A percentile compares a stretch with the other conserved stretches of the same genome.
Conservation (phyloP, 1,284 basidiomycete genomes). For the Apiotrichum brassicae region DNA sequence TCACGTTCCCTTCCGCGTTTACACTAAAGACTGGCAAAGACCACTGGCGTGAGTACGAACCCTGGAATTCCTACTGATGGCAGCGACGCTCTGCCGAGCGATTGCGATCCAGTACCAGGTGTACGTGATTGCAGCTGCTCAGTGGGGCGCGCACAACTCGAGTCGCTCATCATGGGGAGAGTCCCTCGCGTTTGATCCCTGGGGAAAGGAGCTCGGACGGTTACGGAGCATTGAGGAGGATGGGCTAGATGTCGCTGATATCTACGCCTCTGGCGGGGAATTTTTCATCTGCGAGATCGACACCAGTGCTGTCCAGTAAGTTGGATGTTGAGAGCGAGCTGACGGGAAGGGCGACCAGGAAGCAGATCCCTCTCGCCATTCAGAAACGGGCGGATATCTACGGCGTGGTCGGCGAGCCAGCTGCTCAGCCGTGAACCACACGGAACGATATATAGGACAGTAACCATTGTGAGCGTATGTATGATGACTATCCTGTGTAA, state of each 20-base stretch:
- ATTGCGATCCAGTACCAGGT: slow-evolving; percentile 39
- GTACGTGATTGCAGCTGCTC: slow-evolving; percentile 42
- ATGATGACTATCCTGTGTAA: too few species aligned
- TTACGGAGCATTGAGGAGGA: slow-evolving; percentile 33
- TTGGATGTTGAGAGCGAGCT: neutral
- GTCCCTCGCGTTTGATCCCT: slow-evolving; percentile 37
- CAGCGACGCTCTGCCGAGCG: slow-evolving; percentile 21
- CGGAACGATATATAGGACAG: too few species aligned
- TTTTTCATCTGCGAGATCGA: slow-evolving; percentile 37
- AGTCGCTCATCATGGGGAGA: slow-evolving; percentile 36
- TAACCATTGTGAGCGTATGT: too few species aligned
- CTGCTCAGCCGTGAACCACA: too few species aligned
- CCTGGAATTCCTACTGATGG: neutral
- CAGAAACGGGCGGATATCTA: slow-evolving; percentile 38
- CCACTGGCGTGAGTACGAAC: slow-evolving; percentile 37
- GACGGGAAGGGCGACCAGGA: slow-evolving; percentile 24
- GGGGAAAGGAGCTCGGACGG: slow-evolving; percentile 33
- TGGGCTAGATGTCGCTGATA: slow-evolving; percentile 14
- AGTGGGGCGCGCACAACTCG: slow-evolving; percentile 36
- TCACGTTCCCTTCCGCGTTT: slow-evolving; percentile 52
- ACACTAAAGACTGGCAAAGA: slow-evolving; percentile 48
- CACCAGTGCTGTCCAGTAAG: slow-evolving; percentile 22
- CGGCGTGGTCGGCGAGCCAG: slow-evolving; percentile 24
- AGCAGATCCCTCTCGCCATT: slow-evolving; percentile 37
- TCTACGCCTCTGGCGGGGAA: slow-evolving; percentile 25